Evolutionary conservation across 495 filamentous ascomycete genomes (phyloP), one percentile per base, ranked within the genome.

Genomic region (Thozetella sp.): DNA sequence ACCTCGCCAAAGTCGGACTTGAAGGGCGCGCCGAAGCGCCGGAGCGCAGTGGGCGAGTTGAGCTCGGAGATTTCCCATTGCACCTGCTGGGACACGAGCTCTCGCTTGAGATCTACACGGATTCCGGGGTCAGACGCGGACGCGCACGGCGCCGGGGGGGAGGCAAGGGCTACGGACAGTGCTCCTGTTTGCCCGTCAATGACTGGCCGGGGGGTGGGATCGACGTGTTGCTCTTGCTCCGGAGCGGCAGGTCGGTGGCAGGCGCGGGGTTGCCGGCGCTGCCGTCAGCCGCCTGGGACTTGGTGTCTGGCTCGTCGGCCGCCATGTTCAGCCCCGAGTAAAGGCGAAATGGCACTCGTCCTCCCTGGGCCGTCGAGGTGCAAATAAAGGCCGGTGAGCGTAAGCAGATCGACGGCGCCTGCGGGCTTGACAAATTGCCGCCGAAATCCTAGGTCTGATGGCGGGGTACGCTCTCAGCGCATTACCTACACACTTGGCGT

Each of bases 101-200:
- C 94, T 65, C 95, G 89, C 75, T 99, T 99, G 54, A 99, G 86
- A 70, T 99, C 93, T 97, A 19, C 30, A 37, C 30, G 43, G 20
- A n/a, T 20, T n/a, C 12, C 43, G 9, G 11, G 4, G 43, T 48
- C 43, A 48, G 43, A 15, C 43, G 4, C n/a, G 45, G 55, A 58
- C 43, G 11, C 43, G 43, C 9, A n/a, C 6, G 30, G 30, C 30
- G 30, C 30, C 30, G 30, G 30, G 6, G 6, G 30, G 30, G 30
- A 37, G 30, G 20, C 23, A 34, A 20, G 50, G 30, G 25, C 13
- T 20, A 52, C 88, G 58, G 73, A 97, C 93, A 99, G 71, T 99
- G 96, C 74, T 99, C 95, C 83, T 99, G 96, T 76, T 97, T 98
- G 57, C 95, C 95, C 1, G 93, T 97, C 62, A 99, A 76, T 26